These are phyloP conservation scores for Backusella westeae DNA, from an alignment of 192 early-diverging fungal species.

Conservation along the genomic window DNA sequence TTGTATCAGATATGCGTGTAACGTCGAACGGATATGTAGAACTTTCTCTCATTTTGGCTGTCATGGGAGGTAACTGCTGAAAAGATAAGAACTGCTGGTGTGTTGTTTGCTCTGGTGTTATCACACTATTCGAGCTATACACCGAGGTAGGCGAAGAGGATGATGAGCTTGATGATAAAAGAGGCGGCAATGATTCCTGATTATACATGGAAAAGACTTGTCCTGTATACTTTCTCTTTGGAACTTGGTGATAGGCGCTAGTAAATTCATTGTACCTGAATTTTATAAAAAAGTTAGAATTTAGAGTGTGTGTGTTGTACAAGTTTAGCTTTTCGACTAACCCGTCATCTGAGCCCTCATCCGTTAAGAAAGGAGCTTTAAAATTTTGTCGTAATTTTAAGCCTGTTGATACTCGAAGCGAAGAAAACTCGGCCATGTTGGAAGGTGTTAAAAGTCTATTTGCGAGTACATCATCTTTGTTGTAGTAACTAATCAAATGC, in stretches of 20 bases:
- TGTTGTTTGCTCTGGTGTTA: neutral
- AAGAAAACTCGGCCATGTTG: slow-evolving; percentile 40
- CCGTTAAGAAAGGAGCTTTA: slow-evolving; percentile 39
- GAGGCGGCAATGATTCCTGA: neutral
- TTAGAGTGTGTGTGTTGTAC: neutral
- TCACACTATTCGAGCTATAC: neutral
- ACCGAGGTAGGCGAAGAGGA: neutral
- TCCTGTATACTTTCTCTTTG: neutral
- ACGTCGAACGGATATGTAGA: neutral
- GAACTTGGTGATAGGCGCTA: neutral
- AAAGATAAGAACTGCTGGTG: slow-evolving; percentile 6
- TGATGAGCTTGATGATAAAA: neutral
- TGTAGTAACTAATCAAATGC: slow-evolving; percentile 57
- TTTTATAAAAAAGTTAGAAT: neutral
- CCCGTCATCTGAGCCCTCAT: slow-evolving; percentile 9
- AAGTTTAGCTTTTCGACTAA: neutral
- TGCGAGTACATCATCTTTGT: slow-evolving; percentile 54
- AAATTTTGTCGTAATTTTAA: slow-evolving; percentile 55
- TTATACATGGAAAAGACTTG: neutral
- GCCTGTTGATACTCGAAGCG: slow-evolving; percentile 54
- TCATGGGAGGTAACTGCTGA: neutral
- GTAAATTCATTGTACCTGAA: neutral
- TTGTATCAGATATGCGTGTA: slow-evolving; percentile 8
- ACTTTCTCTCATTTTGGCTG: neutral
- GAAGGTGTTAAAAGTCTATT: slow-evolving; percentile 50